Percentiles rank a stretch among this genome's conserved stretches.
Conservation (phyloP, 495 filamentous ascomycete species). For the Podospora pseudopauciseta region DNA sequence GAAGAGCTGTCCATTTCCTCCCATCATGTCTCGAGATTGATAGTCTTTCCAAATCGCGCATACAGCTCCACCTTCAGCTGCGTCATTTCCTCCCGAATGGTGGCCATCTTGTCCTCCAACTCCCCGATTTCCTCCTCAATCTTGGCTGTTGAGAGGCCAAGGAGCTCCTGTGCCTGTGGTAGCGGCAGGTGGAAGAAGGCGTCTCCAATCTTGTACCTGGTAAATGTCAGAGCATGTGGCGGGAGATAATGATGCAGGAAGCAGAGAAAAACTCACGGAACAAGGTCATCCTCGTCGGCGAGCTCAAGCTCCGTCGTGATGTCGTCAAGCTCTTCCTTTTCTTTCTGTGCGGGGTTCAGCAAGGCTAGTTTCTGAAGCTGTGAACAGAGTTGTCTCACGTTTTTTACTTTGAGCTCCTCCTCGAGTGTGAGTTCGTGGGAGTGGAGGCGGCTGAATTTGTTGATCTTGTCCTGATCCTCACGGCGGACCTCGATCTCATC, state of each 20-base stretch:
- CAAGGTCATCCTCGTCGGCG: conserved; percentile 87
- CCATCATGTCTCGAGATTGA: conserved; percentile 85
- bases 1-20: conserved; percentile 3
- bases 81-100: conserved; percentile 78
- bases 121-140: conserved; percentile 71
- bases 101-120: conserved; percentile 71
- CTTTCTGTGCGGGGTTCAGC: conserved; percentile 62
- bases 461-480: conserved; percentile 98
- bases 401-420: conserved; percentile 77
- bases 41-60: conserved; percentile 88
- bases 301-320: conserved; percentile 87
- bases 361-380: conserved; percentile 9
- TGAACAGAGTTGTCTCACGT: conserved; percentile 50
- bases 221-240: neutral
- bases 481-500: conserved; percentile 89
- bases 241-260: neutral
- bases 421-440: conserved; percentile 74
- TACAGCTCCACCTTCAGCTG: conserved; percentile 87
- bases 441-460: conserved; percentile 92
- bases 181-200: conserved; percentile 86
- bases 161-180: conserved; percentile 77
- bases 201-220: conserved; percentile 94
- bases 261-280: conserved; percentile 60
- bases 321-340: conserved; percentile 96
- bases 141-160: conserved; percentile 63